Conservation (phyloP, 768 basidiomycete species). For the Auriculariales sp. region DNA sequence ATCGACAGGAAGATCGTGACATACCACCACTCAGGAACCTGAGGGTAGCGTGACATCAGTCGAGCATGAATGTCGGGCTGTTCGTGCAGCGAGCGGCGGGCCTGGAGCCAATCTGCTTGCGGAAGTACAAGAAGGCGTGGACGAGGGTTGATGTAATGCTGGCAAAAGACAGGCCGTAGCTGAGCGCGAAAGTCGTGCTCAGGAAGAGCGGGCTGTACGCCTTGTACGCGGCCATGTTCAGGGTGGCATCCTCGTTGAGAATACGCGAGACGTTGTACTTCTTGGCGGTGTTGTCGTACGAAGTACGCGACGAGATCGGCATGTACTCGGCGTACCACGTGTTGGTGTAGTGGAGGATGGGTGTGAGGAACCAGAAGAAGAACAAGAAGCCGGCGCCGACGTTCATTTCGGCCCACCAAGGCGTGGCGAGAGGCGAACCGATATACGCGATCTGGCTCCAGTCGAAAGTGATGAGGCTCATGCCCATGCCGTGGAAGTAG, state of each 20-base stretch:
- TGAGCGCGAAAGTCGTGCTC: constrained; percentile 59
- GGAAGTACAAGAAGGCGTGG: constrained; percentile 60
- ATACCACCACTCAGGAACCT: constrained; percentile 85
- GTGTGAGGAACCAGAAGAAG: constrained; percentile 55
- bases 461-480: constrained; percentile 39
- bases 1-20: constrained; percentile 41
- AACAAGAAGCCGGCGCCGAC: constrained; percentile 45
- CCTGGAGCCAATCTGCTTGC: constrained; percentile 66
- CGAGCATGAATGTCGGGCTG: constrained; percentile 78
- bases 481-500: constrained; percentile 6
- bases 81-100: constrained; percentile 55
- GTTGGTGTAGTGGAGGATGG: constrained; percentile 49
- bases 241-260: constrained; percentile 41
- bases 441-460: constrained; percentile 43
- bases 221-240: constrained; percentile 52
- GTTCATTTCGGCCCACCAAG: constrained; percentile 73
- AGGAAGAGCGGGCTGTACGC: constrained; percentile 74
- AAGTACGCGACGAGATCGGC: constrained; percentile 40
- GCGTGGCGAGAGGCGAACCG: constrained; percentile 57
- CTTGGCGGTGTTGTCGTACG: constrained; percentile 64
- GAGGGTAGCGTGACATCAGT: constrained; percentile 60
- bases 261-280: constrained; percentile 47
- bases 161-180: constrained; percentile 75
- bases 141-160: constrained; percentile 60
- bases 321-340: constrained; percentile 34